phyloP scores from a whole-genome alignment of 306 rosid genomes.

The Ochetophila trinervis region DNA sequence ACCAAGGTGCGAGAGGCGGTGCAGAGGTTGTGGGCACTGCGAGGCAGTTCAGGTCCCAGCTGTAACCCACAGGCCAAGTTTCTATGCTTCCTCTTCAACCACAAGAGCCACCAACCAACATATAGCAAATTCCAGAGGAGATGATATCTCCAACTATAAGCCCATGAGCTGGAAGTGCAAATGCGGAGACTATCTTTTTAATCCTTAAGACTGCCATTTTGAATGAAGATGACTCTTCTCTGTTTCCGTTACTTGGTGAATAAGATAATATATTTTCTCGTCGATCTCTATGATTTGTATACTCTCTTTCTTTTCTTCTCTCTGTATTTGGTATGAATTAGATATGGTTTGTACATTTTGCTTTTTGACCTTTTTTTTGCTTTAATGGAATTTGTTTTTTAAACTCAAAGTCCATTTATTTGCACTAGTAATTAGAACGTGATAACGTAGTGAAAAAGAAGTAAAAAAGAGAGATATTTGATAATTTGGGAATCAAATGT shows the following conservation, averaged over 20 bases:
- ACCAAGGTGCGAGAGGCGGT: constrained; percentile 60
- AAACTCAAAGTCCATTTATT: no score
- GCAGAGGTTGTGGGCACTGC: constrained; percentile 56
- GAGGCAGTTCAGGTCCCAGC: constrained; percentile 83
- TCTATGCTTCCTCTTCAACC: constrained; percentile 12
- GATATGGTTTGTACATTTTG: no score
- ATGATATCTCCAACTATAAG: constrained; percentile 65
- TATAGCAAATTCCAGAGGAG: constrained; percentile 45
- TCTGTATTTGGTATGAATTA: constrained; percentile 7
- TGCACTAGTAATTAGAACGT: no score
- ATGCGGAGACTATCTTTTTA: constrained; percentile 62
- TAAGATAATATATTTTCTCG: not conserved
- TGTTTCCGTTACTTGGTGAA: not conserved
- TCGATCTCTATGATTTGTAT: not conserved
- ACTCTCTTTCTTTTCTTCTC: not conserved
- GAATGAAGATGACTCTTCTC: constrained; percentile 5
- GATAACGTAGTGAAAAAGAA: no score
- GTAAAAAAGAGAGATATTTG: no score
- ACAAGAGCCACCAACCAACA: not conserved
- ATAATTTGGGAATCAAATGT: no score
- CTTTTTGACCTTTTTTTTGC: no score
- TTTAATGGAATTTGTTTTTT: no score
- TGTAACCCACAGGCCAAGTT: constrained; percentile 23
- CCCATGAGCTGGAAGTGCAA: constrained; percentile 92
- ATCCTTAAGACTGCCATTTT: constrained; percentile 44